Conservation (phyloP, 1,284 basidiomycete species). For the Marasmius fiardii region DNA sequence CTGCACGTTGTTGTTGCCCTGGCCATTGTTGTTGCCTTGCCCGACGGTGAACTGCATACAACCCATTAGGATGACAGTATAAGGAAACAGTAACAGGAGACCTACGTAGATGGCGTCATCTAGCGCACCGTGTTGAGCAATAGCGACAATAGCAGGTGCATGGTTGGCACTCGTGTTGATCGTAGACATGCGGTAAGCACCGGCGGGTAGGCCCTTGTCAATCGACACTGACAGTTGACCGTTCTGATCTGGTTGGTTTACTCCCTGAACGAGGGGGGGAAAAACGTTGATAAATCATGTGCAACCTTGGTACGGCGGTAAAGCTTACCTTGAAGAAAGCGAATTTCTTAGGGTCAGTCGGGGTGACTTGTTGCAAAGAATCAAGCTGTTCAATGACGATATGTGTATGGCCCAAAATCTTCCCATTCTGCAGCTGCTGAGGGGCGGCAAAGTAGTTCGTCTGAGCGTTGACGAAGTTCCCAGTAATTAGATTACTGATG, state of each 20-base stretch:
- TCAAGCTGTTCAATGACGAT: conserved; percentile 48
- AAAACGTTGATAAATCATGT: too few species aligned
- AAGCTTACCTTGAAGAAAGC: conserved; percentile 50
- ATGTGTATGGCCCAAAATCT: conserved; percentile 49
- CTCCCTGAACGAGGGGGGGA: conserved; percentile 38
- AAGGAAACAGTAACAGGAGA: neutral
- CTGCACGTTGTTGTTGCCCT: neutral
- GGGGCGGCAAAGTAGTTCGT: conserved; percentile 53
- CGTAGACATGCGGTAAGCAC: conserved; percentile 43
- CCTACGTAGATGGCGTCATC: conserved; percentile 50
- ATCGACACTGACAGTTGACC: conserved; percentile 43
- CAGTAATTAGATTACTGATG: conserved; percentile 32
- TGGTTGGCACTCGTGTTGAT: conserved; percentile 58
- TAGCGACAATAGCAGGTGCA: conserved; percentile 47
- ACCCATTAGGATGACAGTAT: neutral
- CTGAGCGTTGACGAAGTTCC: conserved; percentile 48
- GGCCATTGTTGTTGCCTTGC: neutral
- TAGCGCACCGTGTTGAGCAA: conserved; percentile 49
- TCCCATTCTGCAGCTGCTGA: conserved; percentile 46
- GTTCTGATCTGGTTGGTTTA: conserved; percentile 31
- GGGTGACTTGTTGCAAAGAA: conserved; percentile 41
- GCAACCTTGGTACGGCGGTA: neutral
- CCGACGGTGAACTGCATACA: neutral
- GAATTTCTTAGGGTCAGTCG: conserved; percentile 45
- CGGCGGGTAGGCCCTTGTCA: conserved; percentile 42